Evolutionary conservation across 2,329 filamentous ascomycete species (phyloP), one percentile per base, ranked within the genome.

Genomic region (Arthrinium phaeospermum): DNA sequence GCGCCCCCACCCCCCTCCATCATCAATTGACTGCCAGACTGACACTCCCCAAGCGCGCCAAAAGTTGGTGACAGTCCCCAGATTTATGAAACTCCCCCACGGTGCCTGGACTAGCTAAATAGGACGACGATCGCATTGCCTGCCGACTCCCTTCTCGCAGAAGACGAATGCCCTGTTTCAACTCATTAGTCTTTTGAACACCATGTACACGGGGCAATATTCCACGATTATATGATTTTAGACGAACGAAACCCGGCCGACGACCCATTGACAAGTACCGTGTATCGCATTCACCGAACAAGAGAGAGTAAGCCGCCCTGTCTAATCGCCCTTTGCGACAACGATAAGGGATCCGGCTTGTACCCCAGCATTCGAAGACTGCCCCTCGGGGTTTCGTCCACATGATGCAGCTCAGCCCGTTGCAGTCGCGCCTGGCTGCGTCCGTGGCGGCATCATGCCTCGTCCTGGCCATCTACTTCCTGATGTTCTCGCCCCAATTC

Each of bases 351-450:
- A 64, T 13, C 13, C 34, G 14, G 16, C 57, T 19, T 34, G 34
- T 14, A 19, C 13, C 13, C 57, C 1, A 64, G 5, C 34, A 13
- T 22, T 37, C 34, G 7, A 64, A 64, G 34, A n/a, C 57, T n/a
- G 34, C 57, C 57, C 57, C 41, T 64, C 57, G 57, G 57, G 57
- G 57, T 64, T 41, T 12, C 34, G 57, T 41, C 57, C 34, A 10
- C 57, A 64, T 30, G 75, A 89, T 90, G 88, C 85, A 91, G 82
- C 87, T 92, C 81, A 91, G 88, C 80, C 90, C 89, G 78, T 85
- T 93, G 76, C 93, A 93, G 85, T 92, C 91, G 83, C 91, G 92
- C 80, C 89, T 94, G 78, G 89, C 89, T 79, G 90, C 91, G 77
- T 93, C 91, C 72, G 80, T 92, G 70, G 85, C 88, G 77, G 89